These are phyloP conservation scores for Onygenales sp. DNA, from an alignment of 2,329 filamentous ascomycete species.

Conservation along the genomic window DNA sequence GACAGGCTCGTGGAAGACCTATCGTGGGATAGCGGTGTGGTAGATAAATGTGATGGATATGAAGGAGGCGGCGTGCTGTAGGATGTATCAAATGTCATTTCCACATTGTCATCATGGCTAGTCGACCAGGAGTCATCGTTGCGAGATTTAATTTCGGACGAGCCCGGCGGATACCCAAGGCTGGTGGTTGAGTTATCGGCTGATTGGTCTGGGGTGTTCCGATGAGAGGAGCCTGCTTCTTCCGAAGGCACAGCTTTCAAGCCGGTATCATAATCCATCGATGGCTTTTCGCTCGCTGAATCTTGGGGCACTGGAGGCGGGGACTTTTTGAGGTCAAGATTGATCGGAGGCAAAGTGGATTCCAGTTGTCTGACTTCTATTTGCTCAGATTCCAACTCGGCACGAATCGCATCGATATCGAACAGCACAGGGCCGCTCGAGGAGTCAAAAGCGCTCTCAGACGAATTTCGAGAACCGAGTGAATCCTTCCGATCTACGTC, in stretches of 20 bases:
- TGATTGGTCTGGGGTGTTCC: not conserved
- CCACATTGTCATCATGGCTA: conserved; percentile 31
- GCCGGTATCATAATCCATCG: not conserved
- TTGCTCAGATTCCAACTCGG: conserved; percentile 66
- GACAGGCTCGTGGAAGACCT: not conserved
- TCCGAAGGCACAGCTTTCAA: not conserved
- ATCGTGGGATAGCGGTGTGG: not conserved
- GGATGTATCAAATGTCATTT: conserved; percentile 64
- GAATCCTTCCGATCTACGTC: conserved; percentile 49
- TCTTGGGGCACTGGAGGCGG: conserved; percentile 12
- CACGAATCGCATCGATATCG: conserved; percentile 87
- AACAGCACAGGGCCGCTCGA: conserved; percentile 59
- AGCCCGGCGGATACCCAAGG: not conserved
- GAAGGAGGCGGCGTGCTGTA: conserved; percentile 34
- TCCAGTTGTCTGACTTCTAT: conserved; percentile 70
- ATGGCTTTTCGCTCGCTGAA: not conserved
- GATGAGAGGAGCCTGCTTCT: not conserved
- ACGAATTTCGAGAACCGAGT: conserved; percentile 17
- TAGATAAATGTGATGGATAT: not conserved
- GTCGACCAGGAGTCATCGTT: not conserved
- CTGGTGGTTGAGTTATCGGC: not conserved
- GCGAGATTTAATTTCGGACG: not conserved
- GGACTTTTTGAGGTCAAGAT: conserved; percentile 49
- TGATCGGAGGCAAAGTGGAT: conserved; percentile 84
- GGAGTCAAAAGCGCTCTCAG: conserved; percentile 18